Percentiles rank a stretch among this genome's conserved stretches.
Conservation (phyloP, 208 protist genomes). For the Trypanosoma congolense region DNA sequence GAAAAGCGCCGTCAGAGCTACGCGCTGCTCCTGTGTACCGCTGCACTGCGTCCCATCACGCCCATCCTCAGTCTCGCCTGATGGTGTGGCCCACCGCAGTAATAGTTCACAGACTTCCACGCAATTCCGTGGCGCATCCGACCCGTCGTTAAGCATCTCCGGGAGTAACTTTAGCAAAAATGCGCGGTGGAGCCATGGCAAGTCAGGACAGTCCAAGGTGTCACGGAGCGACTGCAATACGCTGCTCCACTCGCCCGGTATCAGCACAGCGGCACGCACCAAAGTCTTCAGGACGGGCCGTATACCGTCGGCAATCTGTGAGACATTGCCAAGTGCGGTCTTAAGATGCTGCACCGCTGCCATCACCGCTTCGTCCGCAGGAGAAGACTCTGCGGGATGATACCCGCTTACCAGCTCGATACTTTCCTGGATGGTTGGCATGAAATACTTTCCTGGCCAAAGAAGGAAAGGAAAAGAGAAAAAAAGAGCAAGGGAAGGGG, state of each 20-base stretch:
- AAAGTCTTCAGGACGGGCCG: constrained; percentile 24
- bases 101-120: constrained; percentile 18
- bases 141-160: constrained; percentile 13
- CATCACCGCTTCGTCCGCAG: constrained; percentile 6
- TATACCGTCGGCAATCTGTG: constrained; percentile 13
- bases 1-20: constrained; percentile 21
- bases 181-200: constrained; percentile 26
- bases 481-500: no score
- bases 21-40: constrained; percentile 17
- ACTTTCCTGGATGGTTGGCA: constrained; percentile 21
- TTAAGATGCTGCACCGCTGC: constrained; percentile 9
- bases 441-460: neutral
- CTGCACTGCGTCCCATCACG: neutral
- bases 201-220: constrained; percentile 6
- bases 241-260: constrained; percentile 17
- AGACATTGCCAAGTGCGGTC: constrained; percentile 4
- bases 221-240: constrained; percentile 13
- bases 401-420: constrained; percentile 23
- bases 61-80: neutral
- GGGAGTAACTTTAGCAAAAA: constrained; percentile 25
- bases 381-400: constrained; percentile 3
- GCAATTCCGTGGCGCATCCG: neutral
- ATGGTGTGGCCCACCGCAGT: constrained; percentile 9
- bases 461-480: neutral
- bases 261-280: constrained; percentile 12